Percentiles rank a stretch among this genome's conserved stretches.
phyloP scores from a whole-genome alignment of 1,284 basidiomycete genomes.

The Vanrija sp. region DNA sequence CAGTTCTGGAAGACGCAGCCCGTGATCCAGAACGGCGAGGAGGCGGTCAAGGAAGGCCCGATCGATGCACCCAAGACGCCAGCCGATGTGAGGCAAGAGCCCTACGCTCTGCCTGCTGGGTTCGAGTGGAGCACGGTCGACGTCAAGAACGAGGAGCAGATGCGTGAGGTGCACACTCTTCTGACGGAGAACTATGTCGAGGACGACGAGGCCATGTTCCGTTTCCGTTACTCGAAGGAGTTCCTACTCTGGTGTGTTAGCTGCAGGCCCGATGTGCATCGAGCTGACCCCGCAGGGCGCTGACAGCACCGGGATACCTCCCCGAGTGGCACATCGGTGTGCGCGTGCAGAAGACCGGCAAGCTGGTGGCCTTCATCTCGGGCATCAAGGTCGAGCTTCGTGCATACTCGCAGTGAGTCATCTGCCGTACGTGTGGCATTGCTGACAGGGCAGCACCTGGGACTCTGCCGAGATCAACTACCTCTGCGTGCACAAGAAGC shows the following conservation, averaged over 20 bases:
- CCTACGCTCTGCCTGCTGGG: slow-evolving; percentile 83
- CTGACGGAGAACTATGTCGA: slow-evolving; percentile 94
- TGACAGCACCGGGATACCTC: slow-evolving; percentile 88
- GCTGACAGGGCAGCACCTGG: slow-evolving; percentile 56
- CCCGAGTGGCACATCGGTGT: slow-evolving; percentile 97
- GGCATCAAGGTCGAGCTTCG: slow-evolving; percentile 81
- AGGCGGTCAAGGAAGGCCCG: slow-evolving; percentile 70
- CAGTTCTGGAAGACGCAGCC: slow-evolving; percentile 97
- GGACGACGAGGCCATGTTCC: slow-evolving; percentile 90
- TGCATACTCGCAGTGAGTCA: slow-evolving; percentile 61
- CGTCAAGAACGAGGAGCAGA: slow-evolving; percentile 69
- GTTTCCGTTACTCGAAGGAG: slow-evolving; percentile 93
- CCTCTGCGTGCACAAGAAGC: slow-evolving; percentile 95
- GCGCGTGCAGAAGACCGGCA: slow-evolving; percentile 80
- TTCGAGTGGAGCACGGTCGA: slow-evolving; percentile 90
- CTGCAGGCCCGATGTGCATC: not conserved
- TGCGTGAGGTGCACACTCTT: slow-evolving; percentile 87
- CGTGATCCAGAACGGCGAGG: slow-evolving; percentile 65
- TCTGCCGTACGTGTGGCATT: not conserved
- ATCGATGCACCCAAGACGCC: slow-evolving; percentile 78
- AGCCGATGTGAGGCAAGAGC: slow-evolving; percentile 77
- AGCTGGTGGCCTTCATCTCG: slow-evolving; percentile 98
- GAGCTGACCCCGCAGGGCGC: slow-evolving; percentile 61
- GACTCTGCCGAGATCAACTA: slow-evolving; percentile 90
- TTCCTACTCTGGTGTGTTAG: slow-evolving; percentile 78